Evolutionary conservation across 768 basidiomycete species (phyloP).

Genomic region (Kwoniella sp.): DNA sequence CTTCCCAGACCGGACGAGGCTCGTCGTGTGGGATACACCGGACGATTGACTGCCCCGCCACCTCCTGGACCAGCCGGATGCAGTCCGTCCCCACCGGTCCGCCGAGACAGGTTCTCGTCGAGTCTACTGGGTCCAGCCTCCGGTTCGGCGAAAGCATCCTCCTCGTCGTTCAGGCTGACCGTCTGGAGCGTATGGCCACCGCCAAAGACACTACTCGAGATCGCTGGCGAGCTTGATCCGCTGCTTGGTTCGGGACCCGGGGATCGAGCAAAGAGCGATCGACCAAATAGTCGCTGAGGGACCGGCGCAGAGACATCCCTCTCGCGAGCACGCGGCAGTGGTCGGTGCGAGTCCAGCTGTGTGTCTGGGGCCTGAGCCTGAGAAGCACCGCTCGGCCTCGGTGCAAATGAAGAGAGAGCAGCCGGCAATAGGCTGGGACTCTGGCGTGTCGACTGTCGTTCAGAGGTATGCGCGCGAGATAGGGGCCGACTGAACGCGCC

Average conservation of each 20-base stretch:
- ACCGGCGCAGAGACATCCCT: constrained; percentile 8
- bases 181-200: no score
- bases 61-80: background rate
- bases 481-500: background rate
- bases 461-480: background rate
- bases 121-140: background rate
- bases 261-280: constrained; percentile 8
- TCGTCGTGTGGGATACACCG: background rate
- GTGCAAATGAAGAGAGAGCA: no score
- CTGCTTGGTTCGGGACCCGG: constrained; percentile 1
- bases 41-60: no score
- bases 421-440: no score
- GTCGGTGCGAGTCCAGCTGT: no score
- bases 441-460: no score
- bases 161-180: constrained; percentile 4
- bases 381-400: no score
- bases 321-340: background rate
- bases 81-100: no score
- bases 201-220: background rate
- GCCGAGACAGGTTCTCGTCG: no score
- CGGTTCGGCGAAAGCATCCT: background rate
- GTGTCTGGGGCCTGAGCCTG: no score
- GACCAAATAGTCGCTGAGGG: constrained; percentile 11
- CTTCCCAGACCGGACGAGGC: constrained; percentile 11
- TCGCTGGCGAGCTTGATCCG: background rate